These are phyloP conservation scores for Candida albicans DNA, from an alignment of 1,139 yeast species.

Conservation along the genomic window DNA sequence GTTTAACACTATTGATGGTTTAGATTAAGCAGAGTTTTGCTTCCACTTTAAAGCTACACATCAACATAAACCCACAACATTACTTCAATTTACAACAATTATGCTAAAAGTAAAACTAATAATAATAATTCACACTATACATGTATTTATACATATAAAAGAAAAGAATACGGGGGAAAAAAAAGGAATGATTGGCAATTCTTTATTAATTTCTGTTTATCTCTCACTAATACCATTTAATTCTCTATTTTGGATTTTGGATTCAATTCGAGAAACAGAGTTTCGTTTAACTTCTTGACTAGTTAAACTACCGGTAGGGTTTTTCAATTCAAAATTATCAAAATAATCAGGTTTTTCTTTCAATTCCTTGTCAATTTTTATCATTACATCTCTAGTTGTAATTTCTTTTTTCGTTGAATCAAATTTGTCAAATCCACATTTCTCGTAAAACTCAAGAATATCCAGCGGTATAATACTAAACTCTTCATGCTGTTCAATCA, in stretches of 20 bases:
- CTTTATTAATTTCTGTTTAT: background rate
- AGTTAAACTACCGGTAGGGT: constrained; percentile 12
- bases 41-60: background rate
- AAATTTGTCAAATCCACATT: constrained; percentile 29
- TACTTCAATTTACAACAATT: background rate
- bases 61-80: background rate
- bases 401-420: constrained; percentile 17
- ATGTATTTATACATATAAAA: background rate
- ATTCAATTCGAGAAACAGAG: constrained; percentile 37
- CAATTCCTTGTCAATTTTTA: constrained; percentile 29
- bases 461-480: constrained; percentile 75
- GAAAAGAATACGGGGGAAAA: too few species aligned
- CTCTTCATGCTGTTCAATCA: constrained; percentile 82
- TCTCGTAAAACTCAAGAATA: constrained; percentile 37
- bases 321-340: constrained; percentile 12
- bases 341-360: constrained; percentile 30
- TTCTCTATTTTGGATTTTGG: constrained; percentile 27
- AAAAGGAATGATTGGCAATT: background rate
- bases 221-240: constrained; percentile 27
- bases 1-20: background rate
- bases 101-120: background rate
- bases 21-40: background rate
- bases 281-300: constrained; percentile 34
- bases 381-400: constrained; percentile 40
- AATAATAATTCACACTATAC: background rate